phyloP scores from a whole-genome alignment of 495 filamentous ascomycete species.

The Tuber melanosporum region DNA sequence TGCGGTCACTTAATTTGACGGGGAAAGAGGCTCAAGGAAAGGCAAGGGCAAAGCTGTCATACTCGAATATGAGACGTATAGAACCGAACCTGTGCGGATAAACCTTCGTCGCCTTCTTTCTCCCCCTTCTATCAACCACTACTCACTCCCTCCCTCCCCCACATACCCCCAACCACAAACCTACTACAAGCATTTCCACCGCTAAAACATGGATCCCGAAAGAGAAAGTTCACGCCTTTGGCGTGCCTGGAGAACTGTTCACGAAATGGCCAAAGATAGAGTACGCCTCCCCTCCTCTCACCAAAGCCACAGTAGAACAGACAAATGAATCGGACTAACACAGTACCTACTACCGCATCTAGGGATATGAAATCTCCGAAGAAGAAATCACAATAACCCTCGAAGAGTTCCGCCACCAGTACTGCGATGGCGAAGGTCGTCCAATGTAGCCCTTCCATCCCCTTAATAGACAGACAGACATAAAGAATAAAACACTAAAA shows the following conservation, averaged over 20 bases:
- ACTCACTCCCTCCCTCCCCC: background rate
- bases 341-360: constrained; percentile 10
- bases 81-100: no score
- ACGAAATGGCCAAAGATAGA: constrained; percentile 79
- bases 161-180: constrained; percentile 3
- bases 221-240: constrained; percentile 68
- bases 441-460: constrained; percentile 33
- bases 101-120: background rate
- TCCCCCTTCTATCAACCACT: background rate
- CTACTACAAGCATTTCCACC: background rate
- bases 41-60: background rate
- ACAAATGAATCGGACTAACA: background rate
- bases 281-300: constrained; percentile 47
- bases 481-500: background rate
- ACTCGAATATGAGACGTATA: no score
- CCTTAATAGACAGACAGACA: background rate
- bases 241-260: constrained; percentile 80
- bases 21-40: background rate
- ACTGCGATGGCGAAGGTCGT: constrained; percentile 59
- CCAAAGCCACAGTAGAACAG: background rate
- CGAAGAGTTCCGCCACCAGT: constrained; percentile 63
- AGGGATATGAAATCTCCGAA: constrained; percentile 90
- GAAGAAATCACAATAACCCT: constrained; percentile 80
- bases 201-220: constrained; percentile 49
- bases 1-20: background rate